Conservation (phyloP, 1,139 yeast genomes). For the Arxiozyma slooffiae region DNA sequence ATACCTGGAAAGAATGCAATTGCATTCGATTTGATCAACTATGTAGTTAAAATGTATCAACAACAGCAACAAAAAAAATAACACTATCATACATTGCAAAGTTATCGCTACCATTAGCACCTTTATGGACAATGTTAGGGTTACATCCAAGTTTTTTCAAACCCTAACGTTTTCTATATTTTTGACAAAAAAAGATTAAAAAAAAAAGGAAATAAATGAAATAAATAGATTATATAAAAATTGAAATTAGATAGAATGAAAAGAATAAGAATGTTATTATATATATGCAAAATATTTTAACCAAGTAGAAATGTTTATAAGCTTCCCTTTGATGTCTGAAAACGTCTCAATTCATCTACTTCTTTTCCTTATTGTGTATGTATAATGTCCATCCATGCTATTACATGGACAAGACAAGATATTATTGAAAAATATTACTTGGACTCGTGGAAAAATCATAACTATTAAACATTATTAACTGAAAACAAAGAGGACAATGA, state of each 20-base stretch:
- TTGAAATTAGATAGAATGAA: too few species aligned
- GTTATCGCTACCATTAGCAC: too few species aligned
- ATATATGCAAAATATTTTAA: too few species aligned
- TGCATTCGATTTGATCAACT: conserved; percentile 28
- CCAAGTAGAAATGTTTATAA: too few species aligned
- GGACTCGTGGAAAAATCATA: not conserved
- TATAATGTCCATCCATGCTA: conserved; percentile 9
- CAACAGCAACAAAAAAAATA: not conserved
- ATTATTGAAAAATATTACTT: conserved; percentile 7
- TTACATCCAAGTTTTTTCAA: too few species aligned
- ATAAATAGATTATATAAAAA: too few species aligned
- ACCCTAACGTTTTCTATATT: too few species aligned
- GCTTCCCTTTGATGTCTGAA: not conserved
- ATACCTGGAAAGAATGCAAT: conserved; percentile 44
- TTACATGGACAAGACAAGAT: conserved; percentile 15
- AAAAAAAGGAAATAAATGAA: too few species aligned
- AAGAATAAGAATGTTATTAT: too few species aligned
- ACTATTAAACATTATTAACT: not conserved
- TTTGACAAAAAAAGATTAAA: too few species aligned
- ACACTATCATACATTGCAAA: too few species aligned
- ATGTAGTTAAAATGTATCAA: not conserved
- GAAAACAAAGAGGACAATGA: not conserved
- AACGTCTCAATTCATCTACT: not conserved
- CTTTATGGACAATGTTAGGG: too few species aligned
- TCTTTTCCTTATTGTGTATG: not conserved